Conservation (phyloP, 164 flowering plant species). For the Nelumbo lutea region DNA sequence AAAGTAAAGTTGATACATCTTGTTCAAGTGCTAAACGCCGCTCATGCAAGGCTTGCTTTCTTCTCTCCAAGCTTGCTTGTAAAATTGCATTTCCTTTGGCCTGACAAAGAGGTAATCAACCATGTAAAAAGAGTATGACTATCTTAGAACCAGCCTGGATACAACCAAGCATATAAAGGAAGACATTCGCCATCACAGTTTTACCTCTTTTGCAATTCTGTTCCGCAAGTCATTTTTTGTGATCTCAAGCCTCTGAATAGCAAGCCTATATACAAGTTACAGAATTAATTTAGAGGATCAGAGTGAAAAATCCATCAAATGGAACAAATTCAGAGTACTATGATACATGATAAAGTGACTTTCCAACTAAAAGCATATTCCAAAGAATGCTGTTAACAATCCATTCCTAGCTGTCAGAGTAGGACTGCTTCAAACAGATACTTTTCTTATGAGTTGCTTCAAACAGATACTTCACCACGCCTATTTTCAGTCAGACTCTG, state of each 20-base stretch:
- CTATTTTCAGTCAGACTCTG: no score
- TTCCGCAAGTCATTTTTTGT: constrained; percentile 88
- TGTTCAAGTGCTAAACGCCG: constrained; percentile 98
- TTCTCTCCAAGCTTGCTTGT: constrained; percentile 97
- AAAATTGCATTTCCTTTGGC: constrained; percentile 95
- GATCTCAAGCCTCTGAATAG: constrained; percentile 92
- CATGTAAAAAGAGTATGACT: constrained; percentile 8
- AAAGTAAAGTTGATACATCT: constrained; percentile 56
- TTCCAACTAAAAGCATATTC: no score
- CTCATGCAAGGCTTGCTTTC: constrained; percentile 98
- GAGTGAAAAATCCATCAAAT: not conserved
- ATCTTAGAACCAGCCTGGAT: not conserved
- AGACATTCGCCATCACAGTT: not conserved
- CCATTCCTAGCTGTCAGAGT: no score
- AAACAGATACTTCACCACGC: no score
- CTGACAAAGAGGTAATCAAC: constrained; percentile 32
- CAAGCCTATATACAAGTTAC: constrained; percentile 56
- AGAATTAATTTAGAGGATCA: constrained; percentile 1
- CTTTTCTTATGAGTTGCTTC: no score
- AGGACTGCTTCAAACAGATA: no score
- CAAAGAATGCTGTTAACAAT: no score
- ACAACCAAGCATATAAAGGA: not conserved
- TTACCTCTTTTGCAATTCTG: constrained; percentile 96
- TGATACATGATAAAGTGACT: no score
- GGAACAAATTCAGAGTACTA: not conserved